Evolutionary conservation across 805 yeast species (phyloP), one percentile per base, ranked within the genome.

Genomic region (Metschnikowia koreensis): DNA sequence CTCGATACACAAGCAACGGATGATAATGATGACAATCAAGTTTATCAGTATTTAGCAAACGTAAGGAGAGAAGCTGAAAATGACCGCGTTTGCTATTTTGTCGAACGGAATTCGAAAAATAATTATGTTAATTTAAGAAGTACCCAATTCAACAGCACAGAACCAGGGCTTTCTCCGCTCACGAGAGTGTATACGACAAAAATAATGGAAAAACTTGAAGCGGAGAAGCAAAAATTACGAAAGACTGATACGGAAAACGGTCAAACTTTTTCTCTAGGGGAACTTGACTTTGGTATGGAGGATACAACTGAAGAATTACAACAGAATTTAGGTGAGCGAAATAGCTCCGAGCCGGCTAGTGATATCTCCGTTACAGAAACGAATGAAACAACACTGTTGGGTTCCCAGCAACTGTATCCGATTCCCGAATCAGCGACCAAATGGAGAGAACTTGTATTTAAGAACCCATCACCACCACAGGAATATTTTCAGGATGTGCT

Each of bases 31-130:
- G 53, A 47, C 6, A 53, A 22, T 38, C 44, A 41, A 27, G 75
- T 68, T 27, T 48, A 46, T 42, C 53, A 48, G 40, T 73, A 73
- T 47, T 53, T 73, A 38, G 51, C 41, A 6, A 44, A 48, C 3
- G 76, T 73, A 10, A 52, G 75, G 42, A 44, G 57, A 6, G 75
- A 72, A 48, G 74, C 75, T 7, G 63, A 63, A 36, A 47, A 47
- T 9, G 70, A 65, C 46, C 50, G 50, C 8, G 45, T 51, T 9
- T 58, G 65, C 27, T 36, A 50, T 45, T 50, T 46, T 27, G 47
- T 50, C 12, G 43, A 50, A 15, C 38, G 48, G 10, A 37, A 22
- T 13, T n/a, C 40, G 8, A 34, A 36, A 22, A 12, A 34, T 7
- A 13, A 11, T 10, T 34, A 13, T 27, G 13, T 26, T 4, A 22